phyloP scores from a whole-genome alignment of 208 protist genomes.

The Acanthamoeba sp. region DNA sequence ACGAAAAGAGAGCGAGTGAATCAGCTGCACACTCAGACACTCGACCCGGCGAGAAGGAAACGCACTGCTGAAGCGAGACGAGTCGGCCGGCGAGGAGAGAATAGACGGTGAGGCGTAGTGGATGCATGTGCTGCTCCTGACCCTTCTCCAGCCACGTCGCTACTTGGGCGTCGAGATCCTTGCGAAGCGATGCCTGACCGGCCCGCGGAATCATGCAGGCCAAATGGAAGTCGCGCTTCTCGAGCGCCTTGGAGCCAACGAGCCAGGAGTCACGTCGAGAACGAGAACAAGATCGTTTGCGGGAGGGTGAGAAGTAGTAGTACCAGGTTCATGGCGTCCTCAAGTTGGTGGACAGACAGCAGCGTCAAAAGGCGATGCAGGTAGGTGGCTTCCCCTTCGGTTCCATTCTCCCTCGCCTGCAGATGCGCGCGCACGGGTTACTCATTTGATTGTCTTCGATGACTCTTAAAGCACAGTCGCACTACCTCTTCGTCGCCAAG shows the following conservation, averaged over 20 bases:
- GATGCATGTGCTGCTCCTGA: background rate
- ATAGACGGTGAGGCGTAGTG: constrained; percentile 1
- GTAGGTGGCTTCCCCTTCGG: background rate
- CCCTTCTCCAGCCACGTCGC: background rate
- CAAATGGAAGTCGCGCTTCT: background rate
- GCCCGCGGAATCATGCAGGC: background rate
- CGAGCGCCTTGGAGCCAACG: background rate
- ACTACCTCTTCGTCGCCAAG: background rate
- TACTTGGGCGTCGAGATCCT: background rate
- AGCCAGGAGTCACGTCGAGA: too few species aligned
- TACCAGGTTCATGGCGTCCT: background rate
- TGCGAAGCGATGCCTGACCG: background rate
- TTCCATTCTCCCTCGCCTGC: background rate
- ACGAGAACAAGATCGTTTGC: background rate
- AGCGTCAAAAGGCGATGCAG: background rate
- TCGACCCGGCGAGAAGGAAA: background rate
- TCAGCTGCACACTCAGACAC: background rate
- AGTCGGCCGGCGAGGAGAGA: background rate
- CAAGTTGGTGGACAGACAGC: background rate
- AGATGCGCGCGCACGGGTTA: too few species aligned
- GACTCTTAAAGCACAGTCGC: too few species aligned
- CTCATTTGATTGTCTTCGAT: too few species aligned
- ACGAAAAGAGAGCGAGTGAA: background rate
- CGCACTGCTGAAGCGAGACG: background rate
- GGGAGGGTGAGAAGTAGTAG: too few species aligned